Base-by-base conservation (phyloP, 371 early-diverging fungal genomes). In the Lichtheimia hyalospora region DNA sequence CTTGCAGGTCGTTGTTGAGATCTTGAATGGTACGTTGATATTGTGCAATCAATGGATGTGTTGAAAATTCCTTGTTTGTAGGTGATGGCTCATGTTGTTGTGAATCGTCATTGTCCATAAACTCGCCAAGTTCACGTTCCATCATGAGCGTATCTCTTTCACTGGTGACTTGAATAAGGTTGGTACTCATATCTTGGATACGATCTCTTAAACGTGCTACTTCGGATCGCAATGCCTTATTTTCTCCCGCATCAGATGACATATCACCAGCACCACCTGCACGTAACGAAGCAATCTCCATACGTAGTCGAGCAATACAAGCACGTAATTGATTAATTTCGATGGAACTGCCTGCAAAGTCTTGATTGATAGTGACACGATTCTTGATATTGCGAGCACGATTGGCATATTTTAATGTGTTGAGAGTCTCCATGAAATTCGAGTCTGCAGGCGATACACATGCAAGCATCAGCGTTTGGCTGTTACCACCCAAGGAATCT, bases 401-500 rank as follows among this genome's bases (percentile, higher is more conserved):
- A 62, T 90, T 89, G 39, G 96, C 97, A 65, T 96, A 98, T 60
- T 89, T 86, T 13, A 99, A 79, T 5, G 98, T 97, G 65, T 90
- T 95, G 49, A 92, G 73, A 3, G 97, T 95, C 67, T 99, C 99
- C 44, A 79, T 80, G 63, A 89, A 86, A 76, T 93, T 90, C 27
- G 74, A 78, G 57, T 90, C 88, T 13, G 90, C 83, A 3, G 93
- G 90, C 51, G 89, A 88, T 0, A 96, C 86, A 82, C 97, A 97
- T 4, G 96, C 96, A 51, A 97, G 74, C 94, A 97, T 94, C 49
- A 97, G 68, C 0, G 96, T 92, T 54, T 88, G 88, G 39, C 90
- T 88, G 57, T 93, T 96, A 18, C 97, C 99, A 49, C 96, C 97
- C 15, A 99, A 83, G 13, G 95, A 95, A 69, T 96, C 94, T 76